phyloP scores from a whole-genome alignment of 352 stramenopile genomes.

The Globisporangium paroecandrum region DNA sequence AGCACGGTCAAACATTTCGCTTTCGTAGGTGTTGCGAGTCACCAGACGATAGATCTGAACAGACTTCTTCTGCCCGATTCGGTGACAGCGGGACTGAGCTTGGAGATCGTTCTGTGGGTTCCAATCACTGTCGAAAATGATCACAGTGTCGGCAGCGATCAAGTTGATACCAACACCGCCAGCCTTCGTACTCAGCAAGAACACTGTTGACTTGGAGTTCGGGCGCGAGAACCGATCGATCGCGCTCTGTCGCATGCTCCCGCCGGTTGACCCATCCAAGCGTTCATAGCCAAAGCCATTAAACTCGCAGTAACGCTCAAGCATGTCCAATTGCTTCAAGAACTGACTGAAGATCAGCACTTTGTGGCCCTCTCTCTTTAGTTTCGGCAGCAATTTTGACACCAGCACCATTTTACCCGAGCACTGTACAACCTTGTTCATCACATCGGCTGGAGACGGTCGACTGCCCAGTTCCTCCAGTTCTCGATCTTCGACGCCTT shows the following conservation, averaged over 20 bases:
- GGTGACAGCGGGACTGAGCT: conserved; percentile 91
- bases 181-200: conserved; percentile 98
- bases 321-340: conserved; percentile 90
- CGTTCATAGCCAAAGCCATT: conserved; percentile 88
- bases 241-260: conserved; percentile 86
- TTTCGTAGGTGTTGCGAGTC: conserved; percentile 98
- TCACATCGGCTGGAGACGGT: conserved; percentile 47
- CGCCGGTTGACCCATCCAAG: conserved; percentile 89
- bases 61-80: conserved; percentile 98
- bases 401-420: conserved; percentile 90
- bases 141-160: conserved; percentile 98
- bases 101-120: conserved; percentile 97
- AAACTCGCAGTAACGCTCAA: conserved; percentile 91
- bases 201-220: conserved; percentile 96
- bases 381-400: conserved; percentile 86
- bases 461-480: conserved; percentile 64
- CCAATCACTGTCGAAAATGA: conserved; percentile 99
- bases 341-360: conserved; percentile 97
- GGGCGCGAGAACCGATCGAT: conserved; percentile 97
- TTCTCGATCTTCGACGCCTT: conserved; percentile 88
- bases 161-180: conserved; percentile 98
- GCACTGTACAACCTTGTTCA: conserved; percentile 84
- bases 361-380: conserved; percentile 92
- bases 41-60: conserved; percentile 98
- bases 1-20: conserved; percentile 99